These are phyloP conservation scores for Croton laevigatus DNA, from an alignment of 441 rosid genomes.

Conservation along the genomic window DNA sequence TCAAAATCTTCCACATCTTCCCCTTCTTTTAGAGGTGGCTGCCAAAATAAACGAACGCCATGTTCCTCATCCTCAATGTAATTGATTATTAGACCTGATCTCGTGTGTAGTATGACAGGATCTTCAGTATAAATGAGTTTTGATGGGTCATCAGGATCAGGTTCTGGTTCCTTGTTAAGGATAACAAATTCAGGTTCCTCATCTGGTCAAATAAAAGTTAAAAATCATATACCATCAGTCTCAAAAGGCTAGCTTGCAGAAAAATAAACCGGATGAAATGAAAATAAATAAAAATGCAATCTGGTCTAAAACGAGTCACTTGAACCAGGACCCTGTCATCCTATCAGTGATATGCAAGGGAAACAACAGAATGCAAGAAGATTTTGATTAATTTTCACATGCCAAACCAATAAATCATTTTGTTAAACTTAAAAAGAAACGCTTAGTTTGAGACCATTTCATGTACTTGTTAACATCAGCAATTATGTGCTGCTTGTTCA, in stretches of 20 bases:
- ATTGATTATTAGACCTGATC: constrained; percentile 73
- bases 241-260: background rate
- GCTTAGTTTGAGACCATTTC: background rate
- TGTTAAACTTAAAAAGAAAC: background rate
- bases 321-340: background rate
- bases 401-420: background rate
- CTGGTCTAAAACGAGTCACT: background rate
- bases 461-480: background rate
- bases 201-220: constrained; percentile 47
- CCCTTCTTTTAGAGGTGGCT: constrained; percentile 68
- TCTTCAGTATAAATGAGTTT: constrained; percentile 63
- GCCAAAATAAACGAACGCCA: constrained; percentile 80
- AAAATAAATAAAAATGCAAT: background rate
- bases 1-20: constrained; percentile 69
- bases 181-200: constrained; percentile 69
- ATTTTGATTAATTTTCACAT: background rate
- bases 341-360: no score
- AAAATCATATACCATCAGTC: constrained; percentile 11
- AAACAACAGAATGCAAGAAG: no score
- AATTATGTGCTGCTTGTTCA: background rate
- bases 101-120: constrained; percentile 76
- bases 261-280: background rate
- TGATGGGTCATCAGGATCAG: constrained; percentile 80
- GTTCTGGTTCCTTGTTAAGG: constrained; percentile 77
- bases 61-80: constrained; percentile 76